These are phyloP conservation scores for Umbilicaria muhlenbergii DNA, from an alignment of 495 filamentous ascomycete species.

Conservation along the genomic window DNA sequence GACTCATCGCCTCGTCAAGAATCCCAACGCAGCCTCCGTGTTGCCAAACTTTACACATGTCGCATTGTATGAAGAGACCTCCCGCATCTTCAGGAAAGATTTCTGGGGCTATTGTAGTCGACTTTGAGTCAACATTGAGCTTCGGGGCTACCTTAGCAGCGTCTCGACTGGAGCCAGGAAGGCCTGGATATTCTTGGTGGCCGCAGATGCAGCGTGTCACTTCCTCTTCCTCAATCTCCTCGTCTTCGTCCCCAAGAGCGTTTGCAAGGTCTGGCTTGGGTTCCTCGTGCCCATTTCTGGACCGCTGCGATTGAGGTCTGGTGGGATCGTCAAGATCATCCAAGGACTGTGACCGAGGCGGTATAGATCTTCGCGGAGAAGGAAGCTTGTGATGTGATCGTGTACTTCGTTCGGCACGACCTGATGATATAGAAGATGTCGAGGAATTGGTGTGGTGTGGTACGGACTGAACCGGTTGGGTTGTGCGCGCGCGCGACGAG, in stretches of 20 bases:
- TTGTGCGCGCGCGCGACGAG: conserved; percentile 76
- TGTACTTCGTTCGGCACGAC: conserved; percentile 52
- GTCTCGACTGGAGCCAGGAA: conserved; percentile 50
- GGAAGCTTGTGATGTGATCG: conserved; percentile 53
- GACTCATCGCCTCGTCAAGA: conserved; percentile 77
- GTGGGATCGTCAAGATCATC: conserved; percentile 45
- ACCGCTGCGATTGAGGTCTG: conserved; percentile 53
- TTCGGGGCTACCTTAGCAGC: conserved; percentile 34
- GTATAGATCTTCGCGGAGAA: conserved; percentile 58
- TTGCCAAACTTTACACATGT: conserved; percentile 96
- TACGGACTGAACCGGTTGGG: conserved; percentile 50
- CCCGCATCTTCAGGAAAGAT: conserved; percentile 70
- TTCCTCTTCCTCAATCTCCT: conserved; percentile 70
- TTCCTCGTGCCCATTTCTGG: conserved; percentile 49
- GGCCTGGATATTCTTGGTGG: conserved; percentile 85
- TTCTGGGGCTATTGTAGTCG: conserved; percentile 39
- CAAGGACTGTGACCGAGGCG: conserved; percentile 64
- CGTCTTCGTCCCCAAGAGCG: conserved; percentile 45
- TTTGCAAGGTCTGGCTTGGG: conserved; percentile 41
- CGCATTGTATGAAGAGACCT: conserved; percentile 96
- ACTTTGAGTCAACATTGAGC: conserved; percentile 32
- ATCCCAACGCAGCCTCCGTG: conserved; percentile 97
- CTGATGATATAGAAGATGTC: conserved; percentile 54
- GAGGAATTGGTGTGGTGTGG: conserved; percentile 62
- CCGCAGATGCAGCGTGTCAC: conserved; percentile 91